phyloP scores from a whole-genome alignment of 169 alveolate genomes.

The Plasmodium gonderi region DNA sequence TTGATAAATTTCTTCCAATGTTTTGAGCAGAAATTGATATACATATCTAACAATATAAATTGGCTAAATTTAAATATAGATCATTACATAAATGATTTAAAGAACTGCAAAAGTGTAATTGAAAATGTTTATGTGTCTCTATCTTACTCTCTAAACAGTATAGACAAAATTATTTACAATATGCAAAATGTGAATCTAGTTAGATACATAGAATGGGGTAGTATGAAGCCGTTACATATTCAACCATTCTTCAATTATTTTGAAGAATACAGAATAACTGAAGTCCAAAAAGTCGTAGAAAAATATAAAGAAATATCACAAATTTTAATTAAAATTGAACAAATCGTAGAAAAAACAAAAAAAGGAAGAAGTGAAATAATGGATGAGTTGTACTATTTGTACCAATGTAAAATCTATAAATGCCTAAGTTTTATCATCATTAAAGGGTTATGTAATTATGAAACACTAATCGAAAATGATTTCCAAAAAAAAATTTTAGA shows the following conservation, averaged over 20 bases:
- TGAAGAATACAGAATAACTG: constrained; percentile 59
- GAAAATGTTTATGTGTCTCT: constrained; percentile 62
- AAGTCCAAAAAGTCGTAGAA: constrained; percentile 25
- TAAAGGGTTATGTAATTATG: constrained; percentile 65
- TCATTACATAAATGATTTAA: constrained; percentile 63
- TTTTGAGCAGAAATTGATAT: constrained; percentile 67
- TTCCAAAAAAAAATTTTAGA: constrained; percentile 39
- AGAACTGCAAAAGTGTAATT: constrained; percentile 35
- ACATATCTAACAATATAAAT: constrained; percentile 58
- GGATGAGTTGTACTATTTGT: constrained; percentile 67
- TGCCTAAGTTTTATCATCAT: constrained; percentile 60
- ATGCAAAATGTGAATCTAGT: constrained; percentile 70
- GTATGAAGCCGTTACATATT: constrained; percentile 66
- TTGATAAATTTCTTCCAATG: constrained; percentile 46
- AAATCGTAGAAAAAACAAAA: constrained; percentile 66
- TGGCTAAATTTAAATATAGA: constrained; percentile 70
- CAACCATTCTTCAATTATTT: constrained; percentile 72
- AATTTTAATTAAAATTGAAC: constrained; percentile 73
- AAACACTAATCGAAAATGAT: constrained; percentile 69
- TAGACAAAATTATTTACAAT: constrained; percentile 63
- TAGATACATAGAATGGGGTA: constrained; percentile 43
- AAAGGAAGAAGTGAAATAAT: constrained; percentile 69
- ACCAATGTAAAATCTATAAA: constrained; percentile 72
- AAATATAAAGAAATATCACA: constrained; percentile 73
- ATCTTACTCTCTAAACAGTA: constrained; percentile 51